phyloP scores from a whole-genome alignment of 179 eudicot species.

The Spergularia azorica region DNA sequence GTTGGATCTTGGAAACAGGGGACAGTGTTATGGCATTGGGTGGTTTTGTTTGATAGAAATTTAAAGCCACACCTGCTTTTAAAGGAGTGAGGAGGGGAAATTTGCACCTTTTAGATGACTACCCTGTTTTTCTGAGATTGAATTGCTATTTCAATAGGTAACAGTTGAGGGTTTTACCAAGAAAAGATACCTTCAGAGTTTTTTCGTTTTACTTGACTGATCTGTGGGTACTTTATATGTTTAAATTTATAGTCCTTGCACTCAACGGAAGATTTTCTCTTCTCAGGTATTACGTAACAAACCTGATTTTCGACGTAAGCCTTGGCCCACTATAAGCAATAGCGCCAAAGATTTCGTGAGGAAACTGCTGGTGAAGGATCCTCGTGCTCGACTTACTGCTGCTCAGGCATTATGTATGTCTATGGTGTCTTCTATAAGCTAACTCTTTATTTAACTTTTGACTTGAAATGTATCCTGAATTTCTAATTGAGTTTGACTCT shows the following conservation, averaged over 20 bases:
- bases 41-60: background rate
- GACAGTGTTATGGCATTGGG: too few species aligned
- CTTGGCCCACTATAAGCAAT: constrained; percentile 86
- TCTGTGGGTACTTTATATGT: background rate
- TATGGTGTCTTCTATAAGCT: background rate
- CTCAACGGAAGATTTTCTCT: background rate
- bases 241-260: background rate
- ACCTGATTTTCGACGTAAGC: constrained; percentile 96
- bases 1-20: too few species aligned
- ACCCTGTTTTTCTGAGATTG: too few species aligned
- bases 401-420: constrained; percentile 95
- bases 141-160: too few species aligned
- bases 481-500: constrained; percentile 4
- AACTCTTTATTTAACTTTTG: background rate
- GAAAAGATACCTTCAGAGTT: too few species aligned
- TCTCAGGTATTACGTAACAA: constrained; percentile 87
- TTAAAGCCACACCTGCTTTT: too few species aligned
- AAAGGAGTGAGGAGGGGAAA: too few species aligned
- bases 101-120: too few species aligned
- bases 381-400: constrained; percentile 91
- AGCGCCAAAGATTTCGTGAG: constrained; percentile 91
- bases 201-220: background rate
- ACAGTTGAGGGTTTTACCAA: too few species aligned
- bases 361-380: constrained; percentile 87
- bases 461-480: background rate